Conservation (phyloP, 805 yeast genomes). For the Metschnikowia borealis region DNA sequence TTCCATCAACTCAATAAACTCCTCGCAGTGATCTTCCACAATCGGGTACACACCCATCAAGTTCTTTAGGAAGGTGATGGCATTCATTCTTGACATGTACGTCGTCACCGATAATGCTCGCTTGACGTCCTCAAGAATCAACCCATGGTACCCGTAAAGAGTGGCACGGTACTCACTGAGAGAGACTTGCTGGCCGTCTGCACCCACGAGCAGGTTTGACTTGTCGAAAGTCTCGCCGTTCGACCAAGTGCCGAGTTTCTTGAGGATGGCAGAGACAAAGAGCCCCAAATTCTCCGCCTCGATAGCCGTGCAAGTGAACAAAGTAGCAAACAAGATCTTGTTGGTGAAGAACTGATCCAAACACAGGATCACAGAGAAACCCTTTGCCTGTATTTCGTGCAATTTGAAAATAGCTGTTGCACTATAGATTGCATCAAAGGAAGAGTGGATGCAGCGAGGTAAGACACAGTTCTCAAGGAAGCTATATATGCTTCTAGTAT, state of each 20-base stretch:
- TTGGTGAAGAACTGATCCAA: conserved; percentile 47
- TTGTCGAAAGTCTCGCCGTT: conserved; percentile 25
- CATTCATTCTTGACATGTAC: conserved; percentile 77
- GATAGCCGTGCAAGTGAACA: conserved; percentile 65
- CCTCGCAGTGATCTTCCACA: conserved; percentile 61
- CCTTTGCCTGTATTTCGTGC: conserved; percentile 34
- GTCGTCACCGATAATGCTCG: conserved; percentile 46
- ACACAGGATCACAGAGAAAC: conserved; percentile 36
- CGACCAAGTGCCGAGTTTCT: conserved; percentile 44
- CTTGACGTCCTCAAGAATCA: conserved; percentile 41
- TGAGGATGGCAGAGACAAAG: conserved; percentile 57
- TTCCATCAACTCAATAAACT: conserved; percentile 45
- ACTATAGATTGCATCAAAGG: conserved; percentile 74
- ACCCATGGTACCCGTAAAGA: conserved; percentile 54
- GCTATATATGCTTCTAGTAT: conserved; percentile 9
- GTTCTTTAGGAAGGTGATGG: conserved; percentile 71
- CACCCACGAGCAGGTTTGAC: neutral
- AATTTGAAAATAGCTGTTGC: conserved; percentile 56
- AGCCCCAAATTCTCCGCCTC: conserved; percentile 84
- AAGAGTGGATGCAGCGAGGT: conserved; percentile 75
- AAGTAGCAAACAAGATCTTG: conserved; percentile 49
- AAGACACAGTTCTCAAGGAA: conserved; percentile 64
- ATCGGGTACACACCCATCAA: conserved; percentile 61
- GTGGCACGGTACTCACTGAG: conserved; percentile 35
- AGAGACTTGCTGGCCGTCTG: conserved; percentile 4